Percentiles rank a stretch among this genome's conserved stretches.
Evolutionary conservation across 768 basidiomycete genomes (phyloP).

Genomic region (Boletus rex-veris): DNA sequence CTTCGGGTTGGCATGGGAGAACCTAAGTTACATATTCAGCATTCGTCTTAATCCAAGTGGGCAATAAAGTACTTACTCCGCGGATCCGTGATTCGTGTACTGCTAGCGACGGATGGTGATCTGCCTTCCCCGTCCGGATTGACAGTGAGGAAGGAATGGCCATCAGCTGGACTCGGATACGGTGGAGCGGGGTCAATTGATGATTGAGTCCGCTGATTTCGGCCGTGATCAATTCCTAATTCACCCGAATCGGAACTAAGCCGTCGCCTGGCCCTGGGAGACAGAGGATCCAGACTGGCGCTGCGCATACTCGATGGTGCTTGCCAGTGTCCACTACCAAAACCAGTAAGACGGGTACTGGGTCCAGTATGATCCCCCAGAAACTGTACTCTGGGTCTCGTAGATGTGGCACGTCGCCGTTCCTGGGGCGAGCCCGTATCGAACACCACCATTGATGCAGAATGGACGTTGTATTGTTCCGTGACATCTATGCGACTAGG

Average conservation of each 20-base stretch:
- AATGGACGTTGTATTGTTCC: conserved; percentile 75
- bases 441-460: conserved; percentile 71
- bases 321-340: neutral
- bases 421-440: conserved; percentile 46
- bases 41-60: neutral
- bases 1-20: conserved; percentile 1
- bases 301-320: conserved; percentile 1
- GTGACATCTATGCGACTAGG: conserved; percentile 69
- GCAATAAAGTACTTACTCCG: conserved; percentile 7
- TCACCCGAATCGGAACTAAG: conserved; percentile 5
- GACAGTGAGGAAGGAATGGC: neutral
- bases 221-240: neutral
- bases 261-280: conserved; percentile 7
- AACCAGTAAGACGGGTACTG: neutral
- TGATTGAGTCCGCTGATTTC: neutral
- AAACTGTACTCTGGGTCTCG: conserved; percentile 15
- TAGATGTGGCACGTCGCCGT: conserved; percentile 11
- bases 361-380: neutral
- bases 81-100: conserved; percentile 6
- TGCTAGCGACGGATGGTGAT: conserved; percentile 8
- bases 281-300: conserved; percentile 8
- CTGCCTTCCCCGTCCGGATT: neutral
- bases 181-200: conserved; percentile 31
- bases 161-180: conserved; percentile 20
- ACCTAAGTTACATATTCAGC: conserved; percentile 7